Conservation (phyloP, 2,329 filamentous ascomycete species). For the Sclerotiophoma versabilis region DNA sequence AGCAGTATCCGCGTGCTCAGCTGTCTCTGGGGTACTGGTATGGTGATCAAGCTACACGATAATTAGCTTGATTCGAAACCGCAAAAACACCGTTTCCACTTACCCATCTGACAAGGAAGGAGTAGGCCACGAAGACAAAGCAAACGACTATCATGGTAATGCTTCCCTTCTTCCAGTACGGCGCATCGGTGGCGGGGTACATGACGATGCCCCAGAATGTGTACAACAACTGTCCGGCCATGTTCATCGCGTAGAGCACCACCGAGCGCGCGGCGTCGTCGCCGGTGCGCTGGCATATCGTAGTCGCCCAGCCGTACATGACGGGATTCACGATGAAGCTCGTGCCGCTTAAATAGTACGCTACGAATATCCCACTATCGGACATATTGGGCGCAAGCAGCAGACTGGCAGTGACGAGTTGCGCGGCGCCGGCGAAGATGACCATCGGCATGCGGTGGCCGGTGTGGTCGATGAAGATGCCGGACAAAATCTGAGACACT, state of each 20-base stretch:
- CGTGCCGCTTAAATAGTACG: constrained; percentile 48
- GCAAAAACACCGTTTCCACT: background rate
- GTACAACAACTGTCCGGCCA: constrained; percentile 47
- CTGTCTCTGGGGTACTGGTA: background rate
- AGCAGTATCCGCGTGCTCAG: background rate
- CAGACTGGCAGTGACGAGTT: constrained; percentile 42
- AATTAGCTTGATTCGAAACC: background rate
- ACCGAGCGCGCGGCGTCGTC: constrained; percentile 54
- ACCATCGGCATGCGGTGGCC: constrained; percentile 44
- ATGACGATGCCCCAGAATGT: constrained; percentile 56
- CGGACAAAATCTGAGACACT: constrained; percentile 52
- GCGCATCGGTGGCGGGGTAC: constrained; percentile 52
- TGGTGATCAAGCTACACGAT: background rate
- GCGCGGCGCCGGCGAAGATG: constrained; percentile 38
- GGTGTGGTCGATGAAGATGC: constrained; percentile 47
- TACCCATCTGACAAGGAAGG: constrained; percentile 28
- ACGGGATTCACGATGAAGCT: constrained; percentile 50
- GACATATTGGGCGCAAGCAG: constrained; percentile 42
- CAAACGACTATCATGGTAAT: constrained; percentile 46
- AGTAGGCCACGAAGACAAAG: constrained; percentile 22
- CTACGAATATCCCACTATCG: constrained; percentile 43
- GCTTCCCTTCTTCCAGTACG: constrained; percentile 51
- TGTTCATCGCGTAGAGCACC: constrained; percentile 50
- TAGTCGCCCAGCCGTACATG: constrained; percentile 50
- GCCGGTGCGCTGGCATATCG: constrained; percentile 44